Evolutionary conservation across 768 basidiomycete species (phyloP).

Genomic region (Cystofilobasidium macerans): DNA sequence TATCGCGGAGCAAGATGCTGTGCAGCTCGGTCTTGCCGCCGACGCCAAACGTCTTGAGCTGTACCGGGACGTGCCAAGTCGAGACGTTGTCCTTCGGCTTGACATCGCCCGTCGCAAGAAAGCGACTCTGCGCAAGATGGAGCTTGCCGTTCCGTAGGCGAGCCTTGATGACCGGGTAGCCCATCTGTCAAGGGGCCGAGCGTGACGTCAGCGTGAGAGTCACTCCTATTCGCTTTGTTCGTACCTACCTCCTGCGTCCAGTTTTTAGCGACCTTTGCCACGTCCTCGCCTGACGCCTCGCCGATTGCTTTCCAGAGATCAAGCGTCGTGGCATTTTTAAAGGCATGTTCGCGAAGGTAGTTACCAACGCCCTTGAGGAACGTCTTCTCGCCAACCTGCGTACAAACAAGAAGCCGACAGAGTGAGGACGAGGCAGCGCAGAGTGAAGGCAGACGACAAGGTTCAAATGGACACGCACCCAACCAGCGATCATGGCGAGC

Average conservation of each 20-base stretch:
- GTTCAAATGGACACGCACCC: slow-evolving; percentile 44
- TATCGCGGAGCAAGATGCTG: slow-evolving; percentile 53
- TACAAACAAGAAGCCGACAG: not conserved
- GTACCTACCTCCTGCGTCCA: slow-evolving; percentile 44
- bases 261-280: slow-evolving; percentile 72
- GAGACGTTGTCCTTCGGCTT: slow-evolving; percentile 75
- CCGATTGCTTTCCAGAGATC: slow-evolving; percentile 81
- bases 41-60: slow-evolving; percentile 48
- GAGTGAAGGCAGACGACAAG: not conserved
- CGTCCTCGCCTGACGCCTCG: slow-evolving; percentile 57
- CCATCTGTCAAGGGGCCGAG: slow-evolving; percentile 46
- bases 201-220: no score
- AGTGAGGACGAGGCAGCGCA: not conserved
- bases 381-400: slow-evolving; percentile 55
- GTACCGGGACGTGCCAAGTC: slow-evolving; percentile 74
- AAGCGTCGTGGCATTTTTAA: slow-evolving; percentile 67
- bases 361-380: slow-evolving; percentile 81
- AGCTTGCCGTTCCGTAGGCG: slow-evolving; percentile 47
- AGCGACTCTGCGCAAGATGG: slow-evolving; percentile 75
- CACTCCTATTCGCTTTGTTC: no score
- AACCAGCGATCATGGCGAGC: slow-evolving; percentile 82
- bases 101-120: slow-evolving; percentile 70
- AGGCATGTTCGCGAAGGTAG: slow-evolving; percentile 81
- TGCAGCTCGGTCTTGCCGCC: slow-evolving; percentile 52
- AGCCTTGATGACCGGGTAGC: slow-evolving; percentile 78